Conservation (phyloP, 108 stramenopile species). For the Fragilaria crotonensis region DNA sequence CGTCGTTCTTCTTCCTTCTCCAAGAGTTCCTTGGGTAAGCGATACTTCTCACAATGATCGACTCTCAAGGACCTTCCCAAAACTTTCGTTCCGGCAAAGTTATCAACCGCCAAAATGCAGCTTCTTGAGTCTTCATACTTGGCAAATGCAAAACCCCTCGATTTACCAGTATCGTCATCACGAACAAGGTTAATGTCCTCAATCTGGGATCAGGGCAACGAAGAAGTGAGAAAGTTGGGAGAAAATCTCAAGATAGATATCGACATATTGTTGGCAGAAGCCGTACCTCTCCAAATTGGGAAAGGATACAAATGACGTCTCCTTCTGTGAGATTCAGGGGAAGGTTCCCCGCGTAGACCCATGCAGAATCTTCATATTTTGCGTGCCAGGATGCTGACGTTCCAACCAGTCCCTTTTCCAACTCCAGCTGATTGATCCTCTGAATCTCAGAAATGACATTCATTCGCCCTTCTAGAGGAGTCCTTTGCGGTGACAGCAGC, state of each 20-base stretch:
- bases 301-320: slow-evolving; percentile 92
- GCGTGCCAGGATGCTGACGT: slow-evolving; percentile 94
- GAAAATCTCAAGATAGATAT: background rate
- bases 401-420: slow-evolving; percentile 74
- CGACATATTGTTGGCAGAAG: background rate
- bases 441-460: slow-evolving; percentile 84
- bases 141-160: slow-evolving; percentile 78
- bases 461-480: too few relatives aligned
- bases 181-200: slow-evolving; percentile 95
- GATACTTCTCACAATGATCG: slow-evolving; percentile 96
- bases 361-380: slow-evolving; percentile 87
- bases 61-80: slow-evolving; percentile 80
- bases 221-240: slow-evolving; percentile 1
- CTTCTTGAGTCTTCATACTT: slow-evolving; percentile 91
- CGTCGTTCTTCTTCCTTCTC: slow-evolving; percentile 71
- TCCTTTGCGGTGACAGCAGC: too few relatives aligned
- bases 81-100: slow-evolving; percentile 72
- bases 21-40: slow-evolving; percentile 83
- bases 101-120: slow-evolving; percentile 97
- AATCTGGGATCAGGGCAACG: slow-evolving; percentile 17
- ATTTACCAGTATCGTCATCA: slow-evolving; percentile 92
- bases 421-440: slow-evolving; percentile 87
- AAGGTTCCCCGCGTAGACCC: slow-evolving; percentile 95
- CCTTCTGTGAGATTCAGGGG: slow-evolving; percentile 87
- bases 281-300: slow-evolving; percentile 82